A percentile compares a stretch with the other conserved stretches of the same genome.
Evolutionary conservation across 208 protist genomes (phyloP).

Genomic region (Leishmania arabica): DNA sequence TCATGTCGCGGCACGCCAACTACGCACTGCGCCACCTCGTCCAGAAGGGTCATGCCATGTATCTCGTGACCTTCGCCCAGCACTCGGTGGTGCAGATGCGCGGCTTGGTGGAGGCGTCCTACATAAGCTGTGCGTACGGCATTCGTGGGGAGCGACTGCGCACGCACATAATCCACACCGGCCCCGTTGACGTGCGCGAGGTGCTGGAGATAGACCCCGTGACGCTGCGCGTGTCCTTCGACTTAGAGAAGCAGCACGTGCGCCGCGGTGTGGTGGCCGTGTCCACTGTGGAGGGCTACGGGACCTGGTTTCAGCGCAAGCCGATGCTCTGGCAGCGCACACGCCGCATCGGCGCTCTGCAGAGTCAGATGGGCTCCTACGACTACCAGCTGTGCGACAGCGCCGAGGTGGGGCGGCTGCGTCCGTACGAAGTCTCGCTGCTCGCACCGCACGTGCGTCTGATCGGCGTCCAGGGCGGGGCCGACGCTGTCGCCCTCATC

Average conservation of each 20-base stretch:
- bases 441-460: slow-evolving; percentile 65
- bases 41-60: slow-evolving; percentile 88
- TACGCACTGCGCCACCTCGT: slow-evolving; percentile 85
- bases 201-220: slow-evolving; percentile 49
- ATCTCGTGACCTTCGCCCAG: slow-evolving; percentile 71
- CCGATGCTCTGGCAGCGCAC: slow-evolving; percentile 91
- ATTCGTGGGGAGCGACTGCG: slow-evolving; percentile 80
- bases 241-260: slow-evolving; percentile 53
- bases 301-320: slow-evolving; percentile 88
- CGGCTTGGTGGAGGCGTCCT: slow-evolving; percentile 81
- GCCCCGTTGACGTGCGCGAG: slow-evolving; percentile 73
- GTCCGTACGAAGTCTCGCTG: slow-evolving; percentile 68
- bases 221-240: slow-evolving; percentile 47
- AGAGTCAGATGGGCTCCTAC: slow-evolving; percentile 79
- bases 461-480: slow-evolving; percentile 50
- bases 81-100: slow-evolving; percentile 80
- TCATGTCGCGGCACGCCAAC: slow-evolving; percentile 78
- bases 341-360: slow-evolving; percentile 80
- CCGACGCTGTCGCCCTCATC: slow-evolving; percentile 69
- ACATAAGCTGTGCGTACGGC: slow-evolving; percentile 81
- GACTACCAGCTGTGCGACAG: slow-evolving; percentile 56
- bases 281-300: slow-evolving; percentile 83
- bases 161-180: slow-evolving; percentile 81
- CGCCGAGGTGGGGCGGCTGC: slow-evolving; percentile 50
- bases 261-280: slow-evolving; percentile 77